Evolutionary conservation across 345 rosid genomes (phyloP).

Genomic region (Populus davidiana): DNA sequence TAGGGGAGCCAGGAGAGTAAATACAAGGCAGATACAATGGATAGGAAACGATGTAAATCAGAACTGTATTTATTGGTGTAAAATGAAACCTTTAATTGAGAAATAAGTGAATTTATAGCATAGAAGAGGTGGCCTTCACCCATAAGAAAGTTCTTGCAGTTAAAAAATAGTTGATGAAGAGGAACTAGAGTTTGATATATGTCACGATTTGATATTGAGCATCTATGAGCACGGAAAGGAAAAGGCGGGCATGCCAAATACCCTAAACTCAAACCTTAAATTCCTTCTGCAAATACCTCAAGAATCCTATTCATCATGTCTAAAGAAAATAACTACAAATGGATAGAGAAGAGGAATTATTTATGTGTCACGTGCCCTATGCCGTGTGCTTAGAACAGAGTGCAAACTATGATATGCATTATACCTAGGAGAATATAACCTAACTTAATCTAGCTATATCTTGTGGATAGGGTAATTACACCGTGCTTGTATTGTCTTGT

Average conservation of each 20-base stretch:
- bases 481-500: background rate
- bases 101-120: too few species aligned
- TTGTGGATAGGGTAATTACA: background rate
- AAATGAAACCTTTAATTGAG: too few species aligned
- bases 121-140: background rate
- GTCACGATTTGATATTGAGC: background rate
- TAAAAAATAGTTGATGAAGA: background rate
- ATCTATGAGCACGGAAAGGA: background rate
- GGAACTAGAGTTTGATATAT: background rate
- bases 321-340: too few species aligned
- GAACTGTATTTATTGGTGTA: background rate
- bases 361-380: background rate
- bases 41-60: too few species aligned
- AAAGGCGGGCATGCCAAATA: background rate
- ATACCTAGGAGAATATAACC: background rate
- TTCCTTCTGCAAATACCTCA: background rate
- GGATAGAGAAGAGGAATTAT: background rate
- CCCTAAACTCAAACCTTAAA: too few species aligned
- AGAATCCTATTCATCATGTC: background rate
- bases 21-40: background rate
- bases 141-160: background rate
- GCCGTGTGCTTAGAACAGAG: background rate
- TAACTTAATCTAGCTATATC: background rate
- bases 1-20: background rate
- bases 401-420: background rate